Conservation (phyloP, 768 basidiomycete species). For the Naganishia friedmannii region DNA sequence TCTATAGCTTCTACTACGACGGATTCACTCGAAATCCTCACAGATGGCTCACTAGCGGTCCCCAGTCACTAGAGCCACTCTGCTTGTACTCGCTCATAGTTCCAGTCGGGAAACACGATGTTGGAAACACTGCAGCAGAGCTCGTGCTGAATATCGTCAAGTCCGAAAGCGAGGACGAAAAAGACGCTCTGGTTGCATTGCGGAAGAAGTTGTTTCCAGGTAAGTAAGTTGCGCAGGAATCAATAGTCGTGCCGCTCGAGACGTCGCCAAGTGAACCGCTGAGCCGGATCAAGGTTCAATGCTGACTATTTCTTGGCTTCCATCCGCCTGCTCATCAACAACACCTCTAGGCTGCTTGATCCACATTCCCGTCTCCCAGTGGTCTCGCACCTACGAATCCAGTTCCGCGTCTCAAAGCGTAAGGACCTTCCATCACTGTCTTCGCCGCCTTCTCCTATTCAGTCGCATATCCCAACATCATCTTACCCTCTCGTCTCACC, state of each 20-base stretch:
- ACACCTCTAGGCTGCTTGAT: neutral
- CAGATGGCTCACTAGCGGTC: neutral
- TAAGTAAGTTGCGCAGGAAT: neutral
- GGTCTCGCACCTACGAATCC: neutral
- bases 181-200: neutral
- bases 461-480: neutral
- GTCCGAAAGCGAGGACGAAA: neutral
- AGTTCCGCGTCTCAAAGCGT: neutral
- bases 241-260: too few species aligned
- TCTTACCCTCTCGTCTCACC: neutral
- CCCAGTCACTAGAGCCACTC: neutral
- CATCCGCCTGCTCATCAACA: neutral
- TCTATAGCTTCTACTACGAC: constrained; percentile 18
- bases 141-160: constrained; percentile 15
- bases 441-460: neutral
- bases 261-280: too few species aligned
- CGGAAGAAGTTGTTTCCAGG: neutral
- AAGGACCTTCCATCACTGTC: neutral
- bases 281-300: too few species aligned
- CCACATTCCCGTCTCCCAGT: neutral
- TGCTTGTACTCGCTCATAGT: constrained; percentile 4
- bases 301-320: too few species aligned
- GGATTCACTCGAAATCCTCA: neutral
- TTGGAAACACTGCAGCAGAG: neutral
- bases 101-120: neutral